Evolutionary conservation across 2,329 filamentous ascomycete species (phyloP), one percentile per base, ranked within the genome.

Genomic region (Madurella fahalii): DNA sequence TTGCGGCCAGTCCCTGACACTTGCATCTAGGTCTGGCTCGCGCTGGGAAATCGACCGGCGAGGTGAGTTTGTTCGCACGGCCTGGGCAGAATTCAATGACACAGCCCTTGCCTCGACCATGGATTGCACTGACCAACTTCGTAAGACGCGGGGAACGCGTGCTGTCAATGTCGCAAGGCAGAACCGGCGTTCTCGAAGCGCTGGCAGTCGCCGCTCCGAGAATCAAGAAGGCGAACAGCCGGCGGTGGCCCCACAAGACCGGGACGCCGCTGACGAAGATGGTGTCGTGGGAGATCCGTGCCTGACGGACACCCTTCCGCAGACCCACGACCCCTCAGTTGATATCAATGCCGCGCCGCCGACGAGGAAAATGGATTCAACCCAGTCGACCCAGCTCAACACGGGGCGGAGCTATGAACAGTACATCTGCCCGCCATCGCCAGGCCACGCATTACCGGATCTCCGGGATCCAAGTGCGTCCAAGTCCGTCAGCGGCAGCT

Each of bases 371-470:
- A 78, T 74, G 70, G 72, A 77, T 32, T 69, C 66, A n/a, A 79
- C 77, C 11, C 75, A 77, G 53, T 80, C 77, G 1, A 84, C 81
- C 1, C 81, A 84, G 65, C 70, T 74, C 54, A 84, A 84, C 59
- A 74, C 77, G 43, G 79, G 73, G 45, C 76, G 80, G 39, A 81
- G 81, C 66, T 84, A 84, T 60, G 75, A 76, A 8, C 68, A 73
- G 59, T 72, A 77, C 67, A 57, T 69, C 60, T 55, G 45, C 13
- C 31, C 54, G 1, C 17, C 51, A 9, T 57, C 59, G 49, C 58
- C 57, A 2, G 50, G 52, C 50, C 43, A 52, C 40, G 49, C 54
- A 20, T 54, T 53, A 30, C 47, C 51, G n/a, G 58, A 65, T 11
- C 56, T 63, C 40, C 61, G 56, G 65, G 68, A 56, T 34, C 69